Conservation (phyloP, 2,329 filamentous ascomycete genomes). For the Claviceps sp. region DNA sequence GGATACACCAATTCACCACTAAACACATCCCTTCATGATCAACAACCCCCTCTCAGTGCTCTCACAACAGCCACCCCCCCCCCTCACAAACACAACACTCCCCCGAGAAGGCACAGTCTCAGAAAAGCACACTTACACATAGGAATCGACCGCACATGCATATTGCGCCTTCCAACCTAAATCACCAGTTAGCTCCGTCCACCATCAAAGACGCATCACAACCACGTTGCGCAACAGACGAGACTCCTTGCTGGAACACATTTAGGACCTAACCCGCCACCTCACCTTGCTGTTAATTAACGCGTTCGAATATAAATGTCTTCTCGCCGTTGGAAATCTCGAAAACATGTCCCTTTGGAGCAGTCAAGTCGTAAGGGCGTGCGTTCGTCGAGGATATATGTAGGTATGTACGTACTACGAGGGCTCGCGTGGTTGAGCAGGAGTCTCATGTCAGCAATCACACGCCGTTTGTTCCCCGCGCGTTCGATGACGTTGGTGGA, state of each 20-base stretch:
- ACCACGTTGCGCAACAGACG: not conserved
- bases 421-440: too few species aligned
- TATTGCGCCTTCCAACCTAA: constrained; percentile 23
- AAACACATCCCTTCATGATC: too few species aligned
- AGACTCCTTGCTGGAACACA: not conserved
- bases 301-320: not conserved
- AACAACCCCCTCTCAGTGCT: too few species aligned
- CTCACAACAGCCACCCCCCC: too few species aligned
- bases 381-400: too few species aligned
- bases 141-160: constrained; percentile 80
- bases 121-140: constrained; percentile 53
- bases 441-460: too few species aligned
- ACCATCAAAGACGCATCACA: not conserved
- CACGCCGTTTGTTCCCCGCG: too few species aligned
- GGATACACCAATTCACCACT: too few species aligned
- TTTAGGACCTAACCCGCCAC: too few species aligned
- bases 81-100: too few species aligned
- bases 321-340: not conserved
- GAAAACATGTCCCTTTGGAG: not conserved
- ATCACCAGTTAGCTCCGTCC: not conserved
- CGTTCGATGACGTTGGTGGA: not conserved
- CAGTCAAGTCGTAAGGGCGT: too few species aligned
- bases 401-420: too few species aligned
- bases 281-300: not conserved
- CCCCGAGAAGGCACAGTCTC: not conserved